A percentile compares a stretch with the other conserved stretches of the same genome.
Evolutionary conservation across 768 basidiomycete genomes (phyloP).

Genomic region (Lentinula boryana): DNA sequence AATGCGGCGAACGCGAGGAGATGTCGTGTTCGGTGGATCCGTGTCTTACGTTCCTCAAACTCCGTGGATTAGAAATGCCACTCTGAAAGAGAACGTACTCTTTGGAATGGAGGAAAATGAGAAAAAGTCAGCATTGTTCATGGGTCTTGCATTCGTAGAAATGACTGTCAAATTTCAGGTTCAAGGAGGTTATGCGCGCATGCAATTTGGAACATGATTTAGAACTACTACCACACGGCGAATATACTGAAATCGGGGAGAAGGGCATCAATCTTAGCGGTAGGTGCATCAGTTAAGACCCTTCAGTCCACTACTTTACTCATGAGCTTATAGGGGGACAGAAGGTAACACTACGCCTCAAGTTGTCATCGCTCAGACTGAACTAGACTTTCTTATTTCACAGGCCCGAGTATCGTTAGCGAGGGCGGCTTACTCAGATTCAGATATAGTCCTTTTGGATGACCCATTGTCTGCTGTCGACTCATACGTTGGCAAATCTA

Average conservation of each 20-base stretch:
- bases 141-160: neutral
- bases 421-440: slow-evolving; percentile 66
- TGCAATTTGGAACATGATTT: slow-evolving; percentile 72
- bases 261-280: slow-evolving; percentile 70
- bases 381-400: neutral
- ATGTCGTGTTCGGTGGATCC: slow-evolving; percentile 47
- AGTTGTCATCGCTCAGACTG: neutral
- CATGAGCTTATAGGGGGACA: slow-evolving; percentile 8
- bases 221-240: slow-evolving; percentile 63
- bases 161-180: slow-evolving; percentile 24
- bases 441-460: slow-evolving; percentile 77
- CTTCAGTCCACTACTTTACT: neutral
- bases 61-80: slow-evolving; percentile 65
- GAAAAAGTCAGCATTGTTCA: slow-evolving; percentile 25
- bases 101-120: slow-evolving; percentile 68
- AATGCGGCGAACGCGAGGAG: slow-evolving; percentile 38
- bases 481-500: slow-evolving; percentile 64
- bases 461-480: slow-evolving; percentile 81
- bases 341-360: slow-evolving; percentile 6
- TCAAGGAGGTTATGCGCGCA: slow-evolving; percentile 50
- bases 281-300: slow-evolving; percentile 12
- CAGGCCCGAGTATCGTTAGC: slow-evolving; percentile 74
- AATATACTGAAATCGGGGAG: slow-evolving; percentile 71
- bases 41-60: slow-evolving; percentile 57
- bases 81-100: slow-evolving; percentile 65